Percentiles rank a stretch among this genome's conserved stretches.
Evolutionary conservation across 306 rosid species (phyloP).

Genomic region (Trifolium subterraneum): DNA sequence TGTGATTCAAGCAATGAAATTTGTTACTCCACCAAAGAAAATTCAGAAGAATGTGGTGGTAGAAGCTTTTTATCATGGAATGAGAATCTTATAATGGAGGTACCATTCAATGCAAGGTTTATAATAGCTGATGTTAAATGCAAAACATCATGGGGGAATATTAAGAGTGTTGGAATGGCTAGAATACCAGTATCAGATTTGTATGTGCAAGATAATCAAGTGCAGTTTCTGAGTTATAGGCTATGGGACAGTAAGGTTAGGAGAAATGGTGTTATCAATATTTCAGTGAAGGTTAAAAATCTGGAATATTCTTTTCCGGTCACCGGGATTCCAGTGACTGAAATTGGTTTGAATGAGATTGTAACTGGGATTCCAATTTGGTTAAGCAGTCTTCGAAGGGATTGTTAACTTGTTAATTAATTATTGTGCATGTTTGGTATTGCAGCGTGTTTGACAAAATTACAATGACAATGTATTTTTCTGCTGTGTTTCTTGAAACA

Average conservation of each 20-base stretch:
- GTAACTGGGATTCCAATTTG: slow-evolving; percentile 62
- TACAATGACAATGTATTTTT: neutral
- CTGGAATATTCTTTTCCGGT: slow-evolving; percentile 5
- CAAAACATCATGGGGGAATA: slow-evolving; percentile 43
- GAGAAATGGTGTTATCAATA: slow-evolving; percentile 64
- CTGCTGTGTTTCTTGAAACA: neutral
- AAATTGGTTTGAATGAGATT: slow-evolving; percentile 4
- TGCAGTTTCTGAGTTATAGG: slow-evolving; percentile 67
- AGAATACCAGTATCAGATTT: slow-evolving; percentile 60
- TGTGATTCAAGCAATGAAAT: slow-evolving; percentile 28
- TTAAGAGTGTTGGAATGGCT: slow-evolving; percentile 46
- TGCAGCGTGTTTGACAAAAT: too few relatives aligned
- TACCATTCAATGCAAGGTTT: slow-evolving; percentile 43
- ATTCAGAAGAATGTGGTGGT: slow-evolving; percentile 43
- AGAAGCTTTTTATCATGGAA: slow-evolving; percentile 54
- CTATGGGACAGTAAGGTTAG: slow-evolving; percentile 51
- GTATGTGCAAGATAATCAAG: slow-evolving; percentile 44
- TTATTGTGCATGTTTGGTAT: too few relatives aligned
- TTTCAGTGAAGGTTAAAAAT: slow-evolving; percentile 52
- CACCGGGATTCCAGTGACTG: slow-evolving; percentile 19
- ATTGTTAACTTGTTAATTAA: neutral
- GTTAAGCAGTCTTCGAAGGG: slow-evolving; percentile 14
- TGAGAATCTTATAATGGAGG: slow-evolving; percentile 49
- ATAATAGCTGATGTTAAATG: slow-evolving; percentile 51
- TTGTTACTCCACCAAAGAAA: slow-evolving; percentile 37